Evolutionary conservation across 352 stramenopile genomes (phyloP), one percentile per base, ranked within the genome.

Genomic region (Phytophthora fragariaefolia): DNA sequence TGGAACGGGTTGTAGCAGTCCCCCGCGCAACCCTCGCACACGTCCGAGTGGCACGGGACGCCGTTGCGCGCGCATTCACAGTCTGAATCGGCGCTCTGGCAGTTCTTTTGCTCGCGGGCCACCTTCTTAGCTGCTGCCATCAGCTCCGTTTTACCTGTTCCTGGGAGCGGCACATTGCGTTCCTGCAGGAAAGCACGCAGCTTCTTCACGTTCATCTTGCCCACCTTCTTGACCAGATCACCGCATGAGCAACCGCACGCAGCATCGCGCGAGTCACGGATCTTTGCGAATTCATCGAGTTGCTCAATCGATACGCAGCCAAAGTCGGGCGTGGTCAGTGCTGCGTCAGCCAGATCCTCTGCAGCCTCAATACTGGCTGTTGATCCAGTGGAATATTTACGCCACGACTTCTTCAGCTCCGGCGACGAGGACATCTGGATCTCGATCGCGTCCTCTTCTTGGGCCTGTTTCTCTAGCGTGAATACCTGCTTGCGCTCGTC

Each of bases 171-270:
- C 8, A 92, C 70, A 42, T 82, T 73, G 34, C 80, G 78, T 28
- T 85, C 84, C 13, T 77, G 70, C 13, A 96, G 68, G 53, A 93
- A 96, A 5, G 55, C 59, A 28, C 84, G 79, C 23, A 96, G 73
- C 50, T 91, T 91, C 61, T 93, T 93, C 7, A 90, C 75, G 49
- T 91, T 91, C 87, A 96, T 95, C 66, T 93, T 93, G 63, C 61
- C 55, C 42, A 95, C 87, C 48, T 93, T 93, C 64, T 91, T 91
- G 34, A 93, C 75, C 48, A 96, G 58, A 17, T 96, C 85, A 42
- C 87, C 87, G 36, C 87, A 96, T 50, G 82, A 92, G 58, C 87
- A 96, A 30, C 87, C 87, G 46, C 87, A 96, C 4, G 72, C 68
- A 4, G 63, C 85, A 30, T 93, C 87, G 12, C 87, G 82, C 23